Conservation (phyloP, 257 asterid genomes). For the Rhazya stricta region DNA sequence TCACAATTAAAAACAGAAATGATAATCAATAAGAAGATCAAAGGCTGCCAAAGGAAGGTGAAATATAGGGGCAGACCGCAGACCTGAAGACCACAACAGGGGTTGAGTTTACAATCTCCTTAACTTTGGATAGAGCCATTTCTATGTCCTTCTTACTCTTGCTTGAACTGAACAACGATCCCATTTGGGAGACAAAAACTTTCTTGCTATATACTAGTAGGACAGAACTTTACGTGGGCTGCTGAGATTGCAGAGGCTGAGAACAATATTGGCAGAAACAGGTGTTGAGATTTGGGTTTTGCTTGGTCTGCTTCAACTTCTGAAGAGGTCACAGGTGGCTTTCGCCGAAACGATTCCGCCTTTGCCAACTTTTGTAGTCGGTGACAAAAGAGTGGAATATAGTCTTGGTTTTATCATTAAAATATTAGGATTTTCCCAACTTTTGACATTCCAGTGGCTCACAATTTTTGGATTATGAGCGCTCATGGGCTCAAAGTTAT, state of each 20-base stretch:
- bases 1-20: background rate
- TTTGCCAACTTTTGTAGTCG: too few species aligned
- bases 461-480: too few species aligned
- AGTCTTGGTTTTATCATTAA: too few species aligned
- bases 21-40: background rate
- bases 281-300: background rate
- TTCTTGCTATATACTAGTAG: background rate
- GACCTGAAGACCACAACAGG: slow-evolving; percentile 78
- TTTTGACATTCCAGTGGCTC: too few species aligned
- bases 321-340: background rate
- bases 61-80: slow-evolving; percentile 27
- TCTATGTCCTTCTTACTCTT: slow-evolving; percentile 44
- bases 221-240: too few species aligned
- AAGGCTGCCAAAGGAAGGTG: background rate
- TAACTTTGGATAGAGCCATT: slow-evolving; percentile 58
- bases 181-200: slow-evolving; percentile 29
- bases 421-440: too few species aligned
- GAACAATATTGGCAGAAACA: background rate
- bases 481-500: too few species aligned
- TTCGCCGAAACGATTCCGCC: background rate
- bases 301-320: background rate
- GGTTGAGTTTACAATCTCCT: slow-evolving; percentile 61
- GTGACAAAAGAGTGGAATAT: too few species aligned
- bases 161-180: slow-evolving; percentile 53
- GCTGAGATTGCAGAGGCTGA: background rate